Evolutionary conservation across 2,329 filamentous ascomycete genomes (phyloP).

Genomic region (Fusarium sp.): DNA sequence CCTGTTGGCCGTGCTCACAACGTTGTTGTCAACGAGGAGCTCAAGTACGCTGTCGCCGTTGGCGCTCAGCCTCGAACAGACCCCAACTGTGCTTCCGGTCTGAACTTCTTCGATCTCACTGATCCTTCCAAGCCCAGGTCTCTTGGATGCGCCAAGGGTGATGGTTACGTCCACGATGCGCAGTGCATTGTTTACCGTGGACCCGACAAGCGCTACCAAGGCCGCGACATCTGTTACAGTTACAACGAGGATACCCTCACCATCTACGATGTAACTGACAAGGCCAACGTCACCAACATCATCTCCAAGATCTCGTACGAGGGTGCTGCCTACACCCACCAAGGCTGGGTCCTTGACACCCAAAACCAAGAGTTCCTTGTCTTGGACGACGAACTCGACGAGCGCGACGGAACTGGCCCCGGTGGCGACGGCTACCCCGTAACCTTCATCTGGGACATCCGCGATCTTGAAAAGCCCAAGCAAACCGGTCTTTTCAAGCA

Average conservation of each 20-base stretch:
- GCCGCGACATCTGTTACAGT: slow-evolving; percentile 66
- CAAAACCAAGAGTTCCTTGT: slow-evolving; percentile 60
- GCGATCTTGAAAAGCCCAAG: slow-evolving; percentile 55
- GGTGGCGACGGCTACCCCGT: slow-evolving; percentile 58
- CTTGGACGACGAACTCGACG: slow-evolving; percentile 66
- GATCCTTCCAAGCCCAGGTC: slow-evolving; percentile 64
- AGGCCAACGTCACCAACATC: slow-evolving; percentile 57
- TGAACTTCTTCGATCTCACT: slow-evolving; percentile 69
- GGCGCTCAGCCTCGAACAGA: slow-evolving; percentile 55
- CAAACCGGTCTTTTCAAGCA: slow-evolving; percentile 58
- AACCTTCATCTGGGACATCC: slow-evolving; percentile 65
- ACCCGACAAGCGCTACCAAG: slow-evolving; percentile 60
- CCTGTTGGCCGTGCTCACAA: slow-evolving; percentile 62
- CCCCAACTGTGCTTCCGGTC: slow-evolving; percentile 59
- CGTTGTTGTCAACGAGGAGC: slow-evolving; percentile 62
- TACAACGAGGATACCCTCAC: slow-evolving; percentile 66
- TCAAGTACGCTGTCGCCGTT: slow-evolving; percentile 59
- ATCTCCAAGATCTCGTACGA: slow-evolving; percentile 65
- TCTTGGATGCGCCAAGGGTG: slow-evolving; percentile 64
- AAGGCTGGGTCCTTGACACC: slow-evolving; percentile 65
- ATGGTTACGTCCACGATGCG: slow-evolving; percentile 71
- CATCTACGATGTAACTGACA: slow-evolving; percentile 66
- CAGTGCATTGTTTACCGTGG: slow-evolving; percentile 68
- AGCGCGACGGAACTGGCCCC: slow-evolving; percentile 54
- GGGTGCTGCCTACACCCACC: slow-evolving; percentile 68